These are phyloP conservation scores for Polysphondylium violaceum DNA, from an alignment of 78 protist species.

Conservation along the genomic window DNA sequence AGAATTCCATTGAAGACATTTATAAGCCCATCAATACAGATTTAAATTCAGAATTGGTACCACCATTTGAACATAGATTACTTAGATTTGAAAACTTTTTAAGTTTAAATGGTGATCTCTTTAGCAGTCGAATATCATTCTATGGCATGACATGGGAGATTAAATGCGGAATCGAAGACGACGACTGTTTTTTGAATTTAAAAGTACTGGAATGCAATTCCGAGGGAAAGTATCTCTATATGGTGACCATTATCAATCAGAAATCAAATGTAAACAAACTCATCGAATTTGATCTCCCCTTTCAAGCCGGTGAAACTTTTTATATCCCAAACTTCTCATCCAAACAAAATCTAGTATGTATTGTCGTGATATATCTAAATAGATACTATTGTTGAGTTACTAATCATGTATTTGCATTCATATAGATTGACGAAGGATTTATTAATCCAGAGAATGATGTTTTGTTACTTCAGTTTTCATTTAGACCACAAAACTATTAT, in stretches of 20 bases:
- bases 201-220: constrained; percentile 45
- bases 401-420: background rate
- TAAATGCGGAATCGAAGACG: constrained; percentile 57
- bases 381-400: background rate
- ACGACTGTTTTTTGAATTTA: constrained; percentile 44
- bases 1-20: constrained; percentile 56
- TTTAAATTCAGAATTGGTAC: constrained; percentile 22
- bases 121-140: constrained; percentile 26
- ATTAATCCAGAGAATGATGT: constrained; percentile 49
- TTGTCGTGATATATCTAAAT: background rate
- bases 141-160: constrained; percentile 71
- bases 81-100: constrained; percentile 31
- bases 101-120: background rate
- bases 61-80: constrained; percentile 50
- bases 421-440: constrained; percentile 59
- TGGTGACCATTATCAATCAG: constrained; percentile 51
- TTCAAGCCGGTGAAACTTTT: constrained; percentile 60
- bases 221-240: constrained; percentile 43
- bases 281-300: constrained; percentile 39
- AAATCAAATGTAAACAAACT: constrained; percentile 59
- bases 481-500: constrained; percentile 49
- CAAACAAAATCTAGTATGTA: constrained; percentile 37
- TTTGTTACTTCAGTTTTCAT: constrained; percentile 56
- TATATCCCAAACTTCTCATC: constrained; percentile 62
- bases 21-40: constrained; percentile 65